These are phyloP conservation scores for Talaromyces stipitatus DNA, from an alignment of 495 filamentous ascomycete species.

Conservation along the genomic window DNA sequence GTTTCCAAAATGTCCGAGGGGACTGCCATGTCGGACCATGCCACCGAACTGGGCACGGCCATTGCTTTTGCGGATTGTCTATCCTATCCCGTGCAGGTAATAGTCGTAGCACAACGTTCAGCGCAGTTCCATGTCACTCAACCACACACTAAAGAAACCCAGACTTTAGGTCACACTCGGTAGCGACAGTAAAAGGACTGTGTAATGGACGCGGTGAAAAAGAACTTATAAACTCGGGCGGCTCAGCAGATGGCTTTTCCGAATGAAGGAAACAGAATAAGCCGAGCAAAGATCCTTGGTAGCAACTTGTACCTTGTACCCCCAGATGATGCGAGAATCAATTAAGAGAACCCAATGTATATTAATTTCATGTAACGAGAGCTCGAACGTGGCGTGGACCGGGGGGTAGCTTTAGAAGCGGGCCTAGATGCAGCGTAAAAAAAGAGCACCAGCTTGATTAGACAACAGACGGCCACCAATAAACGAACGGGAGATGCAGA, in stretches of 20 bases:
- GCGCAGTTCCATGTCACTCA: conserved; percentile 6
- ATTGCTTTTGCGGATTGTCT: conserved; percentile 4
- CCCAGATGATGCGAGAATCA: neutral
- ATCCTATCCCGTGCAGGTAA: conserved; percentile 1
- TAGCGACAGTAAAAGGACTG: conserved; percentile 15
- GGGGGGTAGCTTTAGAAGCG: neutral
- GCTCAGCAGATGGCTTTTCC: neutral
- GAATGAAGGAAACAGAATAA: neutral
- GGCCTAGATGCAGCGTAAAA: conserved; percentile 6
- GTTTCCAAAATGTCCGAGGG: conserved; percentile 9
- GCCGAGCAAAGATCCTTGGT: neutral
- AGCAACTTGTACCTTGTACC: neutral
- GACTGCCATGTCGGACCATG: neutral
- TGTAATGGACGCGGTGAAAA: conserved; percentile 7
- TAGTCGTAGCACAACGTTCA: neutral
- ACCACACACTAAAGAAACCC: neutral
- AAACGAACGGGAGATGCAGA: conserved; percentile 12
- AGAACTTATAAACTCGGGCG: neutral
- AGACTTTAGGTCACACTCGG: conserved; percentile 1
- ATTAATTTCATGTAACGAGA: neutral
- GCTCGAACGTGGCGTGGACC: neutral
- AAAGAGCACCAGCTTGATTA: conserved; percentile 6
- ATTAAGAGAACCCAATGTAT: neutral
- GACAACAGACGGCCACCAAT: conserved; percentile 10
- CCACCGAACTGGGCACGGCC: neutral